A percentile compares a stretch with the other conserved stretches of the same genome.
Evolutionary conservation across 345 rosid genomes (phyloP).

Genomic region (Gossypium anomalum): DNA sequence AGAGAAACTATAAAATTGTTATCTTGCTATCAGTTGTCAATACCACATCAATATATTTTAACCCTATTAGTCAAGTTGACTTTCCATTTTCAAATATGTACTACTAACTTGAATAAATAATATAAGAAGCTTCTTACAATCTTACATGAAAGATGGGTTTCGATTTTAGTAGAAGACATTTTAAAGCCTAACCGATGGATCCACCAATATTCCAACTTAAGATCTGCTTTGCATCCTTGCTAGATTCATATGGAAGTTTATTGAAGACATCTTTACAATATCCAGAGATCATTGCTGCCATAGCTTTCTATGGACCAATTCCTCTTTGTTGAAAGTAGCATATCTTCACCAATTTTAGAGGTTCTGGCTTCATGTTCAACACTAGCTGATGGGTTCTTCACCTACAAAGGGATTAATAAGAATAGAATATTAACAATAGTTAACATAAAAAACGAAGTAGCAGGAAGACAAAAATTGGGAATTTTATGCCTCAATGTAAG

Average conservation of each 20-base stretch:
- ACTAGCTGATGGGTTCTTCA: conserved; percentile 74
- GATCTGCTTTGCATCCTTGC: conserved; percentile 79
- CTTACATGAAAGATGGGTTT: too few relatives aligned
- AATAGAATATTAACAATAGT: too few relatives aligned
- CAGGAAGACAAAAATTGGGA: background rate
- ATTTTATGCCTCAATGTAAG: conserved; percentile 65
- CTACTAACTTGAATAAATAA: too few relatives aligned
- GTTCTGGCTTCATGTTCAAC: conserved; percentile 97
- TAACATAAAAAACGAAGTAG: background rate
- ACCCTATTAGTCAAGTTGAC: too few relatives aligned
- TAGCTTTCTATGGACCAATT: too few relatives aligned
- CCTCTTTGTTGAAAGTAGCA: conserved; percentile 72
- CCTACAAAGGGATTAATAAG: conserved; percentile 26
- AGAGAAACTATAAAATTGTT: too few relatives aligned
- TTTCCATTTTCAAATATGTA: too few relatives aligned
- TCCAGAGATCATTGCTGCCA: too few relatives aligned
- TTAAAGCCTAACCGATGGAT: conserved; percentile 59
- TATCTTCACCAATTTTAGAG: conserved; percentile 87
- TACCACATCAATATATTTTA: too few relatives aligned
- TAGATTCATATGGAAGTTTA: conserved; percentile 80
- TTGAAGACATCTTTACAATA: conserved; percentile 21
- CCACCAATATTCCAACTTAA: conserved; percentile 93
- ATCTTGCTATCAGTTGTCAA: too few relatives aligned
- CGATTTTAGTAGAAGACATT: too few relatives aligned
- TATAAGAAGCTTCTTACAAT: too few relatives aligned